Evolutionary conservation across 768 basidiomycete species (phyloP), one percentile per base, ranked within the genome.

Genomic region (Pleurotus sapidus): DNA sequence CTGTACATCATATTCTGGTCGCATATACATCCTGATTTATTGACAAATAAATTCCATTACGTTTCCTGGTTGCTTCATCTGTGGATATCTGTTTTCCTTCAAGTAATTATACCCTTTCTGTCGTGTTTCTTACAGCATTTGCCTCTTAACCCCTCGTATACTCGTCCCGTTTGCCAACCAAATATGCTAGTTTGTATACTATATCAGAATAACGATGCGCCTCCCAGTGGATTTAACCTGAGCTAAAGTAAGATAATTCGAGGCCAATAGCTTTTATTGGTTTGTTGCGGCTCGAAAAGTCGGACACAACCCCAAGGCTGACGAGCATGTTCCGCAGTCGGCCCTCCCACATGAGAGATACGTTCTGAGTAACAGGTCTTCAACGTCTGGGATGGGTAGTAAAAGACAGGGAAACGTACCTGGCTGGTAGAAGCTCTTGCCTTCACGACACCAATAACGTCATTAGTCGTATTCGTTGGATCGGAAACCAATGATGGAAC

Each of bases 281-380:
- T 68, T 89, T 92, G 49, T 88, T 82, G 45, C 91, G 79, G 65
- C 84, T 91, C 2, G 91, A 84, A 12, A 98, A 79, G 68, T 98
- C 93, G 3, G 93, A 93, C n/a, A 94, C 82, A 14, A 97, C 86
- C 4, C 96, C 96, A 25, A 96, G 69, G 61, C 94, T 91, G 60
- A 98, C 84, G 6, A 98, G 76, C 77, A 95, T 87, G 63, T 94
- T 93, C 53, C 88, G 84, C 64, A 98, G 70, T 18, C 95, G 86
- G 12, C 95, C 94, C 74, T 97, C 93, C 91, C 96, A 98, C 69
- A 97, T 83, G 40, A 98, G 68, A 4, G 95, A 89, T 17, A 98
- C 79, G 60, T 94, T 89, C 95, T 95, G 57, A 24, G 61, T 12
- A 37, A 57, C 7, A 15, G 17, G 42, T 30, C 30, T 45, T 56